Evolutionary conservation across 2,329 filamentous ascomycete species (phyloP), one percentile per base, ranked within the genome.

Genomic region (Lachnellula cervina): DNA sequence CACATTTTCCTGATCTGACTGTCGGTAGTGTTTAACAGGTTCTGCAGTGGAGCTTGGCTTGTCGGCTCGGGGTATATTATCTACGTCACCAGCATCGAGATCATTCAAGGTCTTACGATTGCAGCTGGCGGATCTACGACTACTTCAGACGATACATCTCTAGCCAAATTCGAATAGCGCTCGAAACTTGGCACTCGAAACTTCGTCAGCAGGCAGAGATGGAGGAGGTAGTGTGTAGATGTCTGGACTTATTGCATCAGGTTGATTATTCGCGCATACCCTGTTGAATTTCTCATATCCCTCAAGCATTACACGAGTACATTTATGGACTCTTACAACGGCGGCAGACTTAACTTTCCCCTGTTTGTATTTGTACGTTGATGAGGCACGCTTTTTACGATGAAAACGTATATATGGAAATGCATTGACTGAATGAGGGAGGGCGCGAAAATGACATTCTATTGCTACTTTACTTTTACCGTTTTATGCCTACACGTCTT

Each of bases 31-130:
- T 51, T 59, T 69, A 55, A 68, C 59, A 21, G 19, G 25, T 17
- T 19, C 34, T 43, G n/a, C 56, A 86, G 83, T 69, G 82, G 81
- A 37, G 72, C 80, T 7, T 89, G 86, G 86, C 71, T 89, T 56
- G 63, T 86, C 11, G 76, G 88, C 44, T 84, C 86, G 1, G 66
- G 72, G 0, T 87, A 87, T 62, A 83, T 86, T 71, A 77, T 78
- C 16, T 81, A 84, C 64, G 71, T 80, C 8, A 80, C 85, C 56
- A 82, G 80, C 8, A 68, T 68, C 40, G 85, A 89, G 65, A 84
- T 88, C 40, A 54, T 86, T n/a, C 72, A 80, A 58, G 81, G 79
- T 1, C 73, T 87, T 23, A 76, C 79, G 21, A 68, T 74, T 43
- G 77, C 77, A 34, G 66, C 72, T 54, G 65, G 64, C 32, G 60